Evolutionary conservation across 257 asterid species (phyloP).

Genomic region (Dorcoceras hygrometricum): DNA sequence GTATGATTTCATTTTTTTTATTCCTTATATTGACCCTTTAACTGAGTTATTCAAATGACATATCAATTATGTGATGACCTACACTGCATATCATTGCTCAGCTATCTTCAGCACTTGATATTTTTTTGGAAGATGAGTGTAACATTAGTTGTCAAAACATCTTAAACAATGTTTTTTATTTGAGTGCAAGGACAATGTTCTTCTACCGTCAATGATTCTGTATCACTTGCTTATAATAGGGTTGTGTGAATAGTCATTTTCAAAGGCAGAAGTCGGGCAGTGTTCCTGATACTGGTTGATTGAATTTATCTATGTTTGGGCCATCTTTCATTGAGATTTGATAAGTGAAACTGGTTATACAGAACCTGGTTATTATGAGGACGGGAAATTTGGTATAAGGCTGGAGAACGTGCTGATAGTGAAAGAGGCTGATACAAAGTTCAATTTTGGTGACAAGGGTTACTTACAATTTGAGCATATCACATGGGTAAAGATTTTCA

Average conservation of each 20-base stretch:
- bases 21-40: background rate
- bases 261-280: background rate
- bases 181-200: background rate
- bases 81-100: background rate
- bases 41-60: background rate
- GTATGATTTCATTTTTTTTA: background rate
- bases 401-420: slow-evolving; percentile 88
- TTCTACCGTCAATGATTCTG: background rate
- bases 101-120: background rate
- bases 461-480: slow-evolving; percentile 84
- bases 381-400: slow-evolving; percentile 91
- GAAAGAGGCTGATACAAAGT: slow-evolving; percentile 81
- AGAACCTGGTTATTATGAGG: slow-evolving; percentile 99
- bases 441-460: slow-evolving; percentile 81
- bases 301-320: background rate
- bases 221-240: background rate
- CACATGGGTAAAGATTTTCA: slow-evolving; percentile 73
- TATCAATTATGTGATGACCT: background rate
- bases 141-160: slow-evolving; percentile 1
- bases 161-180: background rate
- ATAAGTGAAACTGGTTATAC: slow-evolving; percentile 26
- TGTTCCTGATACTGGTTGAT: background rate
- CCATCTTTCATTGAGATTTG: slow-evolving; percentile 18
- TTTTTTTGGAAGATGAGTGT: background rate
- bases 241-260: background rate